These are phyloP conservation scores for Testicularia cyperi DNA, from an alignment of 1,284 basidiomycete genomes.

Conservation along the genomic window DNA sequence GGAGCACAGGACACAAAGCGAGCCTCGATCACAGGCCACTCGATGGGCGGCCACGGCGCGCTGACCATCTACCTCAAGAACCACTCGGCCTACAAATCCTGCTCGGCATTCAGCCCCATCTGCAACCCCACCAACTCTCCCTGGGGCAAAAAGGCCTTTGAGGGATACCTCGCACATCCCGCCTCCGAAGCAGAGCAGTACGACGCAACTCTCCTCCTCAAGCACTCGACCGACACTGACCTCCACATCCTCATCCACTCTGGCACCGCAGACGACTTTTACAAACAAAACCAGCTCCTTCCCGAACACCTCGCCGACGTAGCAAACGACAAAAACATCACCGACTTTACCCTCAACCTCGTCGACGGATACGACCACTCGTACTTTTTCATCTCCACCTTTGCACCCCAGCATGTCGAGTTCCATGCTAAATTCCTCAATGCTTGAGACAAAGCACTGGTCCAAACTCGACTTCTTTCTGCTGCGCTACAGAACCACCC, in stretches of 20 bases:
- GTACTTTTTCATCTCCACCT: conserved; percentile 69
- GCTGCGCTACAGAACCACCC: too few species aligned
- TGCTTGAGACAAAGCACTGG: too few species aligned
- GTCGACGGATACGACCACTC: conserved; percentile 88
- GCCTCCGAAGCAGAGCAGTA: conserved; percentile 75
- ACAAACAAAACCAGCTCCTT: conserved; percentile 78
- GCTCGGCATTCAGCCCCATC: conserved; percentile 91
- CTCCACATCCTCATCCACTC: conserved; percentile 47
- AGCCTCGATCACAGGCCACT: conserved; percentile 60
- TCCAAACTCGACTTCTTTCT: too few species aligned
- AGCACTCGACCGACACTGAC: conserved; percentile 65
- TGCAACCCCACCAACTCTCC: conserved; percentile 81
- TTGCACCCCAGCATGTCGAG: conserved; percentile 62
- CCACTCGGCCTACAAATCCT: conserved; percentile 73
- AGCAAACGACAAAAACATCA: conserved; percentile 72
- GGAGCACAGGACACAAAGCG: conserved; percentile 37
- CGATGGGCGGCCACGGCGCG: conserved; percentile 94
- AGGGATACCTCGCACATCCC: conserved; percentile 75
- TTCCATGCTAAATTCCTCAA: conserved; percentile 56
- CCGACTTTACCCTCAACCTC: conserved; percentile 74
- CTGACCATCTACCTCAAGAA: conserved; percentile 82
- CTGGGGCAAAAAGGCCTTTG: conserved; percentile 92
- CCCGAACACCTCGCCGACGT: conserved; percentile 81
- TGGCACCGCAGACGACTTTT: conserved; percentile 82
- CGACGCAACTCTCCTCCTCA: conserved; percentile 83